Percentiles rank a stretch among this genome's conserved stretches.
phyloP scores from a whole-genome alignment of 441 rosid species.

The Erysimum cheiri region DNA sequence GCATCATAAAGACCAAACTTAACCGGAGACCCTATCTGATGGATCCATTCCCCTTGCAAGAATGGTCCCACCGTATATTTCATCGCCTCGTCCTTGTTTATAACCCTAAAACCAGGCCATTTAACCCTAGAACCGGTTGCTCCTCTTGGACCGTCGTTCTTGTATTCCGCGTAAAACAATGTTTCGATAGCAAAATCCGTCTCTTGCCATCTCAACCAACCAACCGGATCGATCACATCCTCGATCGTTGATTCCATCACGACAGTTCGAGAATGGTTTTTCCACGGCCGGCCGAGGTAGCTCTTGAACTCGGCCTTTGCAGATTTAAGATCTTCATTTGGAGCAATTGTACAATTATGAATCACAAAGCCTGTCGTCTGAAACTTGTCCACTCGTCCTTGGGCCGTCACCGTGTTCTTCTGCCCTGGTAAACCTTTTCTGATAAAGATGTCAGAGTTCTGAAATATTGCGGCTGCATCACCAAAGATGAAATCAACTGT shows the following conservation, averaged over 20 bases:
- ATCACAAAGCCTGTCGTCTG: constrained; percentile 72
- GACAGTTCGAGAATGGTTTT: constrained; percentile 62
- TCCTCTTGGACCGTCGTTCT: constrained; percentile 62
- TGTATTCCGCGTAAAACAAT: constrained; percentile 64
- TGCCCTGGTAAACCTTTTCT: constrained; percentile 60
- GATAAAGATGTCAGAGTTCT: constrained; percentile 61
- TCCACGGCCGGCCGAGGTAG: constrained; percentile 84
- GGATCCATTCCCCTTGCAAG: constrained; percentile 69
- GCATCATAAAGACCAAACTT: constrained; percentile 45
- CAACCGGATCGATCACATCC: constrained; percentile 67
- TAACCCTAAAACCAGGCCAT: constrained; percentile 67
- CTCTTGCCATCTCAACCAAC: constrained; percentile 68
- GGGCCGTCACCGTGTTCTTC: constrained; percentile 63
- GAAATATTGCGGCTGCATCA: constrained; percentile 73
- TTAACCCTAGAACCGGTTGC: constrained; percentile 55
- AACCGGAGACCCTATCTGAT: constrained; percentile 47
- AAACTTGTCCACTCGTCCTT: constrained; percentile 57
- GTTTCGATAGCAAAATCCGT: constrained; percentile 55
- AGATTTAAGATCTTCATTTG: constrained; percentile 53
- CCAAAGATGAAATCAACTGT: constrained; percentile 85
- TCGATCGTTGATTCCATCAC: constrained; percentile 73
- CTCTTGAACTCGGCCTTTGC: constrained; percentile 50
- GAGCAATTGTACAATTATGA: constrained; percentile 60
- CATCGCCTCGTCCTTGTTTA: constrained; percentile 54
- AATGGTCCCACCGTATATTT: constrained; percentile 64